Base-by-base conservation (phyloP, 2,329 filamentous ascomycete genomes). In the Elsinoe batatas region DNA sequence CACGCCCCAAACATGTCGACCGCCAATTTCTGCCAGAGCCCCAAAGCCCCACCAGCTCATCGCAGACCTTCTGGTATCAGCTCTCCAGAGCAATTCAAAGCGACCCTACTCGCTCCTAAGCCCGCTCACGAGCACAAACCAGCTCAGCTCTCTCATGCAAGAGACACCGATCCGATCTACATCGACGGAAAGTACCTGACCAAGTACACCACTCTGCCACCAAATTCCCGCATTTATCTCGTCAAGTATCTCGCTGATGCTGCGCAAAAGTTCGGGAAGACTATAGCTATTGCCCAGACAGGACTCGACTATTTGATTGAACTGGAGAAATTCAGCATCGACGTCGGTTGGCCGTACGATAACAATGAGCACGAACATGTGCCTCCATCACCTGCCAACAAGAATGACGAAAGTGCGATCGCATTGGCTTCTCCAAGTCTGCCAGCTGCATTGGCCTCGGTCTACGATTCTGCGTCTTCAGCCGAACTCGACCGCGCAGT, bases 231-330 rank as follows among this genome's bases (percentile, higher is more conserved):
- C 22, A 22, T 22, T 22, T 22, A 22, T 22, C 22, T 22, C 22
- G 5, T 22, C 22, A 59, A 69, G 22, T 61, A 67, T 11, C 62
- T 75, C 22, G 67, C 68, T 64, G 58, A 64, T 26, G 63, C 60
- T 30, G 57, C 73, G 30, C 63, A 67, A 3, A 64, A 68, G 32
- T 68, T 75, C 62, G 68, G 71, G 59, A 69, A 70, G 47, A 68
- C 72, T 51, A 74, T 71, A 40, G 75, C 75, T 15, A 73, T 73
- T 36, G 69, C 75, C 33, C 64, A 68, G 59, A 76, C 73, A 47
- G 66, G 71, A 58, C 62, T 72, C 36, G 64, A 65, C 30, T 67
- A 69, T 26, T 64, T 70, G 44, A 59, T 64, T 8, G 60, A 62
- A 30, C 62, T 69, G 13, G 66, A 67, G 61, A 58, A 62, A 47